phyloP scores from a whole-genome alignment of 306 rosid genomes.

The Arachis hypogaea region DNA sequence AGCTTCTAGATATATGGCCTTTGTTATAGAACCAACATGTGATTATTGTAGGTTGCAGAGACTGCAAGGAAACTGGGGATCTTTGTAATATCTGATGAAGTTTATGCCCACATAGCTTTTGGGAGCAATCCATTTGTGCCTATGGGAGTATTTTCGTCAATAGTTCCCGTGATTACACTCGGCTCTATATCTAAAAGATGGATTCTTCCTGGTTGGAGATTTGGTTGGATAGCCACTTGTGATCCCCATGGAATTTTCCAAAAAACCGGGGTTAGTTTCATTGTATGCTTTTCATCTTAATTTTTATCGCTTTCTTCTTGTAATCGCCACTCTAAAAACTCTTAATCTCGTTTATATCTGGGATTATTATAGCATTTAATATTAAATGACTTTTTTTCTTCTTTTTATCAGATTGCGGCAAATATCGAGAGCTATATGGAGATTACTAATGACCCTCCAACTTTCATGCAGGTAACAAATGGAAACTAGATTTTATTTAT shows the following conservation, averaged over 20 bases:
- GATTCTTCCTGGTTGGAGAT: conserved; percentile 77
- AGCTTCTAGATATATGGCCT: no score
- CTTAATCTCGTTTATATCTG: not conserved
- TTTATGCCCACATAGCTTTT: conserved; percentile 55
- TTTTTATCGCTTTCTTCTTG: not conserved
- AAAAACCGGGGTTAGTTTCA: conserved; percentile 54
- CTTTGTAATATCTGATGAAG: conserved; percentile 66
- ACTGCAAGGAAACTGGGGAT: conserved; percentile 63
- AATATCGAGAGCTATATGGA: conserved; percentile 51
- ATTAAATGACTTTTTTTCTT: not conserved
- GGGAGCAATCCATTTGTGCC: conserved; percentile 67
- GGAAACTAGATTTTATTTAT: conserved; percentile 1
- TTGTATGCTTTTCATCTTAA: not conserved
- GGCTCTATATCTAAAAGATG: conserved; percentile 68
- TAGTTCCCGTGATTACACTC: conserved; percentile 62
- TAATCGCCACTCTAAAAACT: not conserved
- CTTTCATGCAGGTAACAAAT: conserved; percentile 61
- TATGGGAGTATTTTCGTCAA: conserved; percentile 61
- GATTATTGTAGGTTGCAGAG: conserved; percentile 56
- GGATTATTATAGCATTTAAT: no score
- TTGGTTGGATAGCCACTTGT: conserved; percentile 65
- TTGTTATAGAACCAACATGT: conserved; percentile 9
- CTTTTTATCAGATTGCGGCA: conserved; percentile 45
- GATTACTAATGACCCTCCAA: conserved; percentile 57
- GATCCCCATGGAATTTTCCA: conserved; percentile 56